phyloP scores from a whole-genome alignment of 208 protist genomes.

The Leishmania major region DNA sequence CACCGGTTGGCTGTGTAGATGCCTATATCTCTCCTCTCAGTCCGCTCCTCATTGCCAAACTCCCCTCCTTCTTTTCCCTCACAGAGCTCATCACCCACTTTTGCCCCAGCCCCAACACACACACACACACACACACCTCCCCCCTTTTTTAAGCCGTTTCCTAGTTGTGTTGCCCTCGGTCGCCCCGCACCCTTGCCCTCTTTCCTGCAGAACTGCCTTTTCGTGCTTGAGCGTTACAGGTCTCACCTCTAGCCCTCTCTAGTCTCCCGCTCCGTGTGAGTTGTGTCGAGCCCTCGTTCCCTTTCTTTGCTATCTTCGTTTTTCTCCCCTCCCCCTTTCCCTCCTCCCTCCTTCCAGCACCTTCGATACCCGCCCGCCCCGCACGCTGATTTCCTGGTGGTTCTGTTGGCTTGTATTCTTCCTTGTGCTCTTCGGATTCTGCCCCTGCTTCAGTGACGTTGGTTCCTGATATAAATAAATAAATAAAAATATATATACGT shows the following conservation, averaged over 20 bases:
- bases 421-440: neutral
- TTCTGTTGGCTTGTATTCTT: neutral
- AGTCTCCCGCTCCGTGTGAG: neutral
- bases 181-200: neutral
- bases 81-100: neutral
- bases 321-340: neutral
- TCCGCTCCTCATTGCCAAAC: neutral
- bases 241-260: slow-evolving; percentile 2
- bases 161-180: neutral
- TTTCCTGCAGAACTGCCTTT: neutral
- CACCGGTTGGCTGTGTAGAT: neutral
- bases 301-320: neutral
- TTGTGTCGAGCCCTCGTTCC: neutral
- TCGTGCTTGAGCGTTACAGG: neutral
- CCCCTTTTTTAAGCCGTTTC: neutral
- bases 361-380: neutral
- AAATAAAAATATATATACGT: neutral
- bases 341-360: neutral
- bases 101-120: neutral
- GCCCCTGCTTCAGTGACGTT: neutral
- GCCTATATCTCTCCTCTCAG: neutral
- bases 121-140: neutral
- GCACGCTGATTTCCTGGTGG: neutral
- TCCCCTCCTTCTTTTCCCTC: neutral
- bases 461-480: neutral